Base-by-base conservation (phyloP, 768 basidiomycete genomes). In the Cytidiella melzeri region DNA sequence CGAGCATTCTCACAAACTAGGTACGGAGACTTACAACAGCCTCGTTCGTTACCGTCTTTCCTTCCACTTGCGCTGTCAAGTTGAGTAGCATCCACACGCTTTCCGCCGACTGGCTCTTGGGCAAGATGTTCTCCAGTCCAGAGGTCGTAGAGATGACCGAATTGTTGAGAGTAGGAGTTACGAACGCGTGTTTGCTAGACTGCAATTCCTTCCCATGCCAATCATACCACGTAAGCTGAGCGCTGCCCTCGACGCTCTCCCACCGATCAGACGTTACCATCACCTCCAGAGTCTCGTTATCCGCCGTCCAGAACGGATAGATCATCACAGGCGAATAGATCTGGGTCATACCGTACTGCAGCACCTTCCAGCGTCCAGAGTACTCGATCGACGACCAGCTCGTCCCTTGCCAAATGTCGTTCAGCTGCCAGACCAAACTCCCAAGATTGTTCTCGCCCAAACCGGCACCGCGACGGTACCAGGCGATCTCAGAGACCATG, bases 321-420 rank as follows among this genome's bases (percentile, higher is more conserved):
- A 79, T 70, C 44, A 68, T 62, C 24, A 80, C 62, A 9, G 79
- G 75, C 1, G 70, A 63, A 57, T 73, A 80, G 4, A 67, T 66
- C 18, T 61, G 62, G 12, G 74, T 63, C 52, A 76, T 58, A 19
- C 70, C 76, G 54, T 80, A 79, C 50, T 81, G 72, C 48, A 79
- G 63, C 2, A 76, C 78, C 61, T 81, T 80, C 80, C 79, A 80
- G 19, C 80, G 62, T 6, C 80, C 78, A 4, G 75, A 77, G 55
- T 77, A 76, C 56, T 80, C 79, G 56, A 79, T 70, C 43, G 68
- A 67, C 2, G 76, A 70, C 78, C 78, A 80, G 57, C 73, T 76
- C 41, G 73, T 69, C 27, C 73, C 79, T 53, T 80, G 77, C 79
- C 77, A 80, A 47, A 80, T 77, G 58, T 80, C 77, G 55, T 80